A percentile compares a stretch with the other conserved stretches of the same genome.
phyloP scores from a whole-genome alignment of 805 yeast species.

The Candida nanaspora region DNA sequence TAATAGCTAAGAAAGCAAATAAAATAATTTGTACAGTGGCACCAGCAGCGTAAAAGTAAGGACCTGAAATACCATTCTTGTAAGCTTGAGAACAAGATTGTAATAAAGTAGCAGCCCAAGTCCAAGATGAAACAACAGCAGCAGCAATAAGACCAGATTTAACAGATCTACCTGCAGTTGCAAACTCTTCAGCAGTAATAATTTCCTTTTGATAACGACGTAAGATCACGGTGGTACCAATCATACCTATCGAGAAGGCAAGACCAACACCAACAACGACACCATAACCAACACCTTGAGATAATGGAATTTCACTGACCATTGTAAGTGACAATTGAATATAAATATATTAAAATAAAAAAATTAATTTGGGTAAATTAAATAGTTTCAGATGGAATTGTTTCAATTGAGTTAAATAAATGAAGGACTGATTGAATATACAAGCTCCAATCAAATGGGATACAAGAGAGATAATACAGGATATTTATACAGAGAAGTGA shows the following conservation, averaged over 20 bases:
- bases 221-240: conserved; percentile 60
- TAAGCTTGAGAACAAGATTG: conserved; percentile 77
- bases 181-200: conserved; percentile 88
- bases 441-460: no score
- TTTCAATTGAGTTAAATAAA: no score
- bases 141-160: conserved; percentile 79
- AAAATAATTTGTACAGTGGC: conserved; percentile 84
- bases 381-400: no score
- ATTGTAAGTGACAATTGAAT: not conserved
- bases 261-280: conserved; percentile 85
- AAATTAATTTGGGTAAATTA: no score
- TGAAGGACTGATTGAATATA: no score
- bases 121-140: conserved; percentile 93
- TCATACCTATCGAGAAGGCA: conserved; percentile 67
- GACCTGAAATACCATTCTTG: conserved; percentile 70
- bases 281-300: conserved; percentile 83
- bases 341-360: not conserved
- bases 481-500: no score
- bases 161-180: conserved; percentile 88
- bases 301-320: conserved; percentile 18
- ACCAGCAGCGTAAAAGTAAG: conserved; percentile 84
- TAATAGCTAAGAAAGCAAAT: conserved; percentile 82
- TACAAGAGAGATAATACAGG: no score
- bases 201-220: conserved; percentile 78
- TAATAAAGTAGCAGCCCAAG: conserved; percentile 80